Evolutionary conservation across 768 basidiomycete species (phyloP).

Genomic region (Hypholoma fasciculare): DNA sequence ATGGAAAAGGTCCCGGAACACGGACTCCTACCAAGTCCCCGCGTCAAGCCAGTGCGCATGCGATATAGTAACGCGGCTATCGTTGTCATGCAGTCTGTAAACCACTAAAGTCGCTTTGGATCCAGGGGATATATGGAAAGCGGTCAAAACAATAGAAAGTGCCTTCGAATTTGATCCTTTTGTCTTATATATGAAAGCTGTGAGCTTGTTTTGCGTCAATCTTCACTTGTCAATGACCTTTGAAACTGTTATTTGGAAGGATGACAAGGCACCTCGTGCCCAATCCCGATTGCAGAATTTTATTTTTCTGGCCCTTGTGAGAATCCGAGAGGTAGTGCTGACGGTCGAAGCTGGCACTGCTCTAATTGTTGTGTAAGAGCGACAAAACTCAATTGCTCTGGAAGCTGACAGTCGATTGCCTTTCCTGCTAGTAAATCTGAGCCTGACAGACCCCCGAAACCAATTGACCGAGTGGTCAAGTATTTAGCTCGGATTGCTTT

Average conservation of each 20-base stretch:
- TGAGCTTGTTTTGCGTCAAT: background rate
- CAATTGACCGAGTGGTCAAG: background rate
- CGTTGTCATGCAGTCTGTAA: background rate
- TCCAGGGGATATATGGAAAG: background rate
- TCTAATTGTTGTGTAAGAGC: background rate
- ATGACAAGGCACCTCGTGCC: background rate
- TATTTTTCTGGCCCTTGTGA: background rate
- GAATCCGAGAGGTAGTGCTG: background rate
- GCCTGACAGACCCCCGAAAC: background rate
- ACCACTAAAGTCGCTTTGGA: background rate
- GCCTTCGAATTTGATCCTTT: slow-evolving; percentile 2
- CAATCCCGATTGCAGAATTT: background rate
- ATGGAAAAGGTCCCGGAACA: no score
- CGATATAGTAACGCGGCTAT: background rate
- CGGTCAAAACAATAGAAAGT: background rate
- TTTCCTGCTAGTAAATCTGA: background rate
- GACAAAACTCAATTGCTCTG: background rate
- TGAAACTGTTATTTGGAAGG: background rate
- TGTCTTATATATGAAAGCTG: background rate
- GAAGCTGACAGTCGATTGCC: background rate
- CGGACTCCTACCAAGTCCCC: no score
- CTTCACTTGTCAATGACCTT: background rate
- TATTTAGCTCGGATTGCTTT: background rate
- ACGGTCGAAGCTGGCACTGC: background rate
- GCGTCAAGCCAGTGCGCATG: no score